Evolutionary conservation across 1,284 basidiomycete genomes (phyloP).

Genomic region (Flammula alnicola): DNA sequence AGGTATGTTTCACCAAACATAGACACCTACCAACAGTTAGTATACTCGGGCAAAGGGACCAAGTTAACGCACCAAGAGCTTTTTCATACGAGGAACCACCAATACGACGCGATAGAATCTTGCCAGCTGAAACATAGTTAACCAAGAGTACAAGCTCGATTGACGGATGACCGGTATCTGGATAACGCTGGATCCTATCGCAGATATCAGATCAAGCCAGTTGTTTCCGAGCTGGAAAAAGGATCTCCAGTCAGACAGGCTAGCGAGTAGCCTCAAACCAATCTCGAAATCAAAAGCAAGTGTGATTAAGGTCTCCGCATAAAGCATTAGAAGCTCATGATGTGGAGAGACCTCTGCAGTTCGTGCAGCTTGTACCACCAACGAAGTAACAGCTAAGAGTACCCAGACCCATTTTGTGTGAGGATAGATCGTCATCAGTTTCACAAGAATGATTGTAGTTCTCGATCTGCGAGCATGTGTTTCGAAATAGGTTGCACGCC

Average conservation of each 20-base stretch:
- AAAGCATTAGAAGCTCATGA: constrained; percentile 56
- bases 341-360: constrained; percentile 56
- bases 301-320: constrained; percentile 81
- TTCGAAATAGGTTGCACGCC: neutral
- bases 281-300: constrained; percentile 91
- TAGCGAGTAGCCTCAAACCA: constrained; percentile 70
- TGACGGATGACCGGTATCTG: constrained; percentile 82
- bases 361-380: constrained; percentile 81
- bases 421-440: constrained; percentile 55
- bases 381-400: constrained; percentile 69
- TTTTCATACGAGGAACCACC: constrained; percentile 84
- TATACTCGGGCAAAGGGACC: constrained; percentile 2
- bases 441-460: no score
- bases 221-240: constrained; percentile 80
- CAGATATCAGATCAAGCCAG: constrained; percentile 80
- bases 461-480: no score
- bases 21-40: constrained; percentile 57
- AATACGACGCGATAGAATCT: constrained; percentile 95
- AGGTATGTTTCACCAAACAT: constrained; percentile 94
- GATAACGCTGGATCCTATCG: constrained; percentile 78
- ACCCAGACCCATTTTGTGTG: constrained; percentile 80
- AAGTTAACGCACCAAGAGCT: constrained; percentile 61
- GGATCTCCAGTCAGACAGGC: constrained; percentile 81
- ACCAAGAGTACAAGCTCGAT: constrained; percentile 82
- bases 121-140: constrained; percentile 87